phyloP scores from a whole-genome alignment of 257 asterid species.

The Paulownia fortunei region DNA sequence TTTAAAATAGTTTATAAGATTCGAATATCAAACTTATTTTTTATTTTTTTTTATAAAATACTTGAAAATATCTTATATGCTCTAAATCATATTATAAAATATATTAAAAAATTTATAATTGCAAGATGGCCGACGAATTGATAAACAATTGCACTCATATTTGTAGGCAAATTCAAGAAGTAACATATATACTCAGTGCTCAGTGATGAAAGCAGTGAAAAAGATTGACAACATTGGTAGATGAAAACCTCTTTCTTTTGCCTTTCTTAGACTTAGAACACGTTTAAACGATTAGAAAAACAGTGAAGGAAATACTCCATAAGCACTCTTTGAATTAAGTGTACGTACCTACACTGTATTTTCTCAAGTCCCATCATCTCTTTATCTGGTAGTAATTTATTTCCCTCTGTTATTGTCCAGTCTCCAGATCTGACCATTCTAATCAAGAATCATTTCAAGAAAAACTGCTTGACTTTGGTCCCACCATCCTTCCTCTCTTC shows the following conservation, averaged over 20 bases:
- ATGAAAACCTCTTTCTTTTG: not conserved
- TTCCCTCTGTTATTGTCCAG: slow-evolving; percentile 5
- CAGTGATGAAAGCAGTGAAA: not conserved
- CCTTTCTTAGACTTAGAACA: not conserved
- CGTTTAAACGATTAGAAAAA: not conserved
- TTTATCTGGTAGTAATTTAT: slow-evolving; percentile 13
- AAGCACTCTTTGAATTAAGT: not conserved
- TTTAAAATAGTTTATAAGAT: too few relatives aligned
- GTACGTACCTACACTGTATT: not conserved
- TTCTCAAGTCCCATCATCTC: slow-evolving; percentile 33
- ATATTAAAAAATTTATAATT: too few relatives aligned
- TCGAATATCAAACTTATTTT: too few relatives aligned
- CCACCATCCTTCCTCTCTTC: not conserved
- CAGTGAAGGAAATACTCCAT: not conserved
- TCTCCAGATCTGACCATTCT: slow-evolving; percentile 30
- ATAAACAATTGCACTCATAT: not conserved
- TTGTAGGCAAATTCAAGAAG: not conserved
- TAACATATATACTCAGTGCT: too few relatives aligned
- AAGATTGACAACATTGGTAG: not conserved
- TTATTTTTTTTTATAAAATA: too few relatives aligned
- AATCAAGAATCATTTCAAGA: slow-evolving; percentile 35
- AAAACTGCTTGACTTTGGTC: slow-evolving; percentile 31
- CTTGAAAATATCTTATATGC: too few relatives aligned
- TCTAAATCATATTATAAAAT: too few relatives aligned
- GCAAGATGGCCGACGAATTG: not conserved